Conservation (phyloP, 495 filamentous ascomycete species). For the Aspergillus steynii region DNA sequence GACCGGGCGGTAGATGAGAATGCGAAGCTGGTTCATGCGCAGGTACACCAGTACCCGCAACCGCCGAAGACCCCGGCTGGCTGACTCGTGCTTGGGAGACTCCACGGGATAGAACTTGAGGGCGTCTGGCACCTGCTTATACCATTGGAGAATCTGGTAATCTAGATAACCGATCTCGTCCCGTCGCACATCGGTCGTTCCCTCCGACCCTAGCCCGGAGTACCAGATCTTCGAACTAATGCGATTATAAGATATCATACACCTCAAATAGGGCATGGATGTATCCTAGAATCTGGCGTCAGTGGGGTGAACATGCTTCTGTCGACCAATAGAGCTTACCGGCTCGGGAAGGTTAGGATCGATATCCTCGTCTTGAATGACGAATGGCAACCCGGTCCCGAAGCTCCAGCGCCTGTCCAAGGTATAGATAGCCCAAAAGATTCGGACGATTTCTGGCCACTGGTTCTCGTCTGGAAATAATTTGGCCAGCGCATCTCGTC, state of each 20-base stretch:
- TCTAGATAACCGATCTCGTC: slow-evolving; percentile 76
- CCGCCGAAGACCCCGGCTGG: slow-evolving; percentile 49
- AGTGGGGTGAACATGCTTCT: not conserved
- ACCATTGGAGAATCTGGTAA: slow-evolving; percentile 77
- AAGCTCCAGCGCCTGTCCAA: slow-evolving; percentile 82
- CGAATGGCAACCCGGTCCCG: slow-evolving; percentile 77
- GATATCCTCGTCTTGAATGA: slow-evolving; percentile 79
- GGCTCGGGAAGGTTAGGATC: slow-evolving; percentile 76
- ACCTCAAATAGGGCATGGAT: slow-evolving; percentile 65
- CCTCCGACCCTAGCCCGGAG: slow-evolving; percentile 52
- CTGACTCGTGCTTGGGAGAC: slow-evolving; percentile 42
- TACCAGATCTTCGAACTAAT: slow-evolving; percentile 81
- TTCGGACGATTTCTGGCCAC: slow-evolving; percentile 58
- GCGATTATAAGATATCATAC: slow-evolving; percentile 75
- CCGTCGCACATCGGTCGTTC: slow-evolving; percentile 52
- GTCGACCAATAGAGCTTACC: slow-evolving; percentile 46
- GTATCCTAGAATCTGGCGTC: slow-evolving; percentile 52
- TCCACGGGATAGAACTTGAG: slow-evolving; percentile 61
- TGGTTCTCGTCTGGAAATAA: slow-evolving; percentile 61
- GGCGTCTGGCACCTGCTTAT: slow-evolving; percentile 58
- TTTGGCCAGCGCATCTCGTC: slow-evolving; percentile 68
- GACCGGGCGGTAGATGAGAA: slow-evolving; percentile 78
- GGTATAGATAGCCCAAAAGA: slow-evolving; percentile 81
- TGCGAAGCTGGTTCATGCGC: slow-evolving; percentile 80
- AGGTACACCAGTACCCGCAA: slow-evolving; percentile 60